Base-by-base conservation (phyloP, 495 filamentous ascomycete genomes). In the Aspergillus nidulans region DNA sequence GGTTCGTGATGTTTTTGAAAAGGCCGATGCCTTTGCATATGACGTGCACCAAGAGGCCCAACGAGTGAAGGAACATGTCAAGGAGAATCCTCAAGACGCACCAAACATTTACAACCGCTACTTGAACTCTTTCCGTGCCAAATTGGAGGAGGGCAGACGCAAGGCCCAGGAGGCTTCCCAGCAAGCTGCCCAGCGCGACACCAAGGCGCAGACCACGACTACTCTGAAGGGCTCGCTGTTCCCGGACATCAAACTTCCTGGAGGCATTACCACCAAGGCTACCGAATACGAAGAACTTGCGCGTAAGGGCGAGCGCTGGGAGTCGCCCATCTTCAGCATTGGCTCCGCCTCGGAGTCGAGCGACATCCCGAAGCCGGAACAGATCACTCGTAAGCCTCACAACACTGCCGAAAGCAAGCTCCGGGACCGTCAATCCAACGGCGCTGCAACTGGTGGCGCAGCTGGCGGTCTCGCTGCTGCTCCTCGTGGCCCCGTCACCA, bases 261-360 rank as follows among this genome's bases (percentile, higher is more conserved):
- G 91, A 50, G 91, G 91, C 55, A 92, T 96, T 69, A 90, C 88
- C 52, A 87, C 81, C 74, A 97, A 96, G 81, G 92, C 94, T 18
- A 95, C 92, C 49, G 89, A 96, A 70, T 97, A 92, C 78, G 90
- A 85, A 69, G 85, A 97, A 40, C 77, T 96, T 36, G 89, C 94
- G 13, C 74, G 76, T 50, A 91, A 90, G 79, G 94, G 95, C 46
- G 87, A 97, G 61, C 86, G 85, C 69, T 98, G 94, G 94, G 86
- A 96, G 74, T 92, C 87, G 25, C 91, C 95, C 26, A 84, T 98
- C 63, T 98, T 98, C 78, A 85, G 81, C 63, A 86, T 97, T 57
- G 95, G 94, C 49, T 77, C 71, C n/a, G 90, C 92, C 6, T 62
- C 78, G 4, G 83, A 87, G 73, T 87, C 89, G 13, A 75, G 70